phyloP scores from a whole-genome alignment of 768 basidiomycete genomes.

The Amanita jacksonii region DNA sequence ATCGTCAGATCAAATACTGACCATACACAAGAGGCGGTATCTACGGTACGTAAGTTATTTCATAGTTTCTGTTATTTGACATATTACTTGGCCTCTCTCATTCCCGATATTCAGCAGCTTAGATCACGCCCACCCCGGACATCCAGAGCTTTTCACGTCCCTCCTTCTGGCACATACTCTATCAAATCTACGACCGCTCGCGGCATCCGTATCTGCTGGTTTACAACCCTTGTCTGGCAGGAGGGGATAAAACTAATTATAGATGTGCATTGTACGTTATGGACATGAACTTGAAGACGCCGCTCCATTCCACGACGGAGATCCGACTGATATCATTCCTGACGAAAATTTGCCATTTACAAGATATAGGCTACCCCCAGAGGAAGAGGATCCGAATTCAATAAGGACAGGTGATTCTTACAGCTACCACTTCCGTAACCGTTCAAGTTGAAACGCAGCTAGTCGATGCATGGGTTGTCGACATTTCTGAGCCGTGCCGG shows the following conservation, averaged over 20 bases:
- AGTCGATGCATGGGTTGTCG: conserved; percentile 75
- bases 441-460: conserved; percentile 1
- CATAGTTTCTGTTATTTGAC: too few species aligned
- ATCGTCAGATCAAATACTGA: conserved; percentile 35
- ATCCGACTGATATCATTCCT: conserved; percentile 37
- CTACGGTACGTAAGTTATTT: too few species aligned
- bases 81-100: too few species aligned
- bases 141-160: too few species aligned
- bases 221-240: too few species aligned
- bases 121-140: too few species aligned
- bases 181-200: too few species aligned
- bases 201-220: too few species aligned
- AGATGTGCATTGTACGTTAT: conserved; percentile 25
- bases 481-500: conserved; percentile 51
- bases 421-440: not conserved
- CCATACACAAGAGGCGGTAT: conserved; percentile 13
- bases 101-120: too few species aligned
- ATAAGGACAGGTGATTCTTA: conserved; percentile 34
- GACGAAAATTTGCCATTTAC: conserved; percentile 61
- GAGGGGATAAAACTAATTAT: too few species aligned
- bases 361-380: conserved; percentile 48
- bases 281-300: conserved; percentile 13
- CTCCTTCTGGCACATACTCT: too few species aligned
- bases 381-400: conserved; percentile 50
- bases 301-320: conserved; percentile 25